phyloP scores from a whole-genome alignment of 2,329 filamentous ascomycete genomes.

The Alternaria ventricosa region DNA sequence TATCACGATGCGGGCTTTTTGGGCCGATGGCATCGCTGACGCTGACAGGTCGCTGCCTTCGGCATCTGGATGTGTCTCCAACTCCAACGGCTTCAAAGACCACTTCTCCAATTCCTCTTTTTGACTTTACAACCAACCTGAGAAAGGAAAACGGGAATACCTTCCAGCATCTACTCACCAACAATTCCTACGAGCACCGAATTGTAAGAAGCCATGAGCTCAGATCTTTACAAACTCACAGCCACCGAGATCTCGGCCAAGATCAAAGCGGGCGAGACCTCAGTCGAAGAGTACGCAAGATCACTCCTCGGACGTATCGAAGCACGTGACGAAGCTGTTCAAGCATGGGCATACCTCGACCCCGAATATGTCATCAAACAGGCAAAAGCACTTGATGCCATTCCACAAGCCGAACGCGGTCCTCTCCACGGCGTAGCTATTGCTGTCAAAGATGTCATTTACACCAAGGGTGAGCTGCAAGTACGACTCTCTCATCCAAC shows the following conservation, averaged over 20 bases:
- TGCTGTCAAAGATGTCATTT: slow-evolving; percentile 67
- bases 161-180: not conserved
- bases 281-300: slow-evolving; percentile 39
- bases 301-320: slow-evolving; percentile 37
- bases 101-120: not conserved
- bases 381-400: slow-evolving; percentile 58
- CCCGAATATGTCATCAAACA: slow-evolving; percentile 55
- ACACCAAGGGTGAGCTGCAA: slow-evolving; percentile 47
- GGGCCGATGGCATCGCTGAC: not conserved
- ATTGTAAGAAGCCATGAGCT: not conserved
- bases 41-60: not conserved
- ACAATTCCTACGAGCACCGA: not conserved
- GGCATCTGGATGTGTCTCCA: not conserved
- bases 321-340: slow-evolving; percentile 29
- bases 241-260: slow-evolving; percentile 30
- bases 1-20: not conserved
- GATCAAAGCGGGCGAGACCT: slow-evolving; percentile 30
- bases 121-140: not conserved
- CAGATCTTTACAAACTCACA: slow-evolving; percentile 28
- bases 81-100: not conserved
- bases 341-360: slow-evolving; percentile 43
- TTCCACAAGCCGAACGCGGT: slow-evolving; percentile 58
- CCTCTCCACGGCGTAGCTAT: slow-evolving; percentile 65
- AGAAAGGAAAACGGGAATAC: not conserved
- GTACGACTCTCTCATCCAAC: not conserved